Evolutionary conservation across 805 yeast species (phyloP).

Genomic region (Sungouiella blattae): DNA sequence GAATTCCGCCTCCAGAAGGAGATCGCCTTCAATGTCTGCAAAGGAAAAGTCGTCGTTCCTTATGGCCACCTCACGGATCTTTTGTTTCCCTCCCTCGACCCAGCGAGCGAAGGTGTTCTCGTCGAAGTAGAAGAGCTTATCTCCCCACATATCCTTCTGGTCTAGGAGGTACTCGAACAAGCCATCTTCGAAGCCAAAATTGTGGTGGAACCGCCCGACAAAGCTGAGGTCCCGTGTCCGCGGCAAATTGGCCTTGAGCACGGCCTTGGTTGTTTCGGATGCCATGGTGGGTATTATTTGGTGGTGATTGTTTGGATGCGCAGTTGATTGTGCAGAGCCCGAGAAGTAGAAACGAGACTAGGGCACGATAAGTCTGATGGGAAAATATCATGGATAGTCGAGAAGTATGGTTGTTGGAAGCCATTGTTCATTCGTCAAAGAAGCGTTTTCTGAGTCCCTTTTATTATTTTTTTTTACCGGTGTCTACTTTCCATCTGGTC

Average conservation of each 20-base stretch:
- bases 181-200: conserved; percentile 48
- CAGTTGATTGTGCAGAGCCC: too few relatives aligned
- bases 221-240: conserved; percentile 16
- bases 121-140: conserved; percentile 41
- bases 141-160: conserved; percentile 50
- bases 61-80: conserved; percentile 9
- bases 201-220: conserved; percentile 28
- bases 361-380: too few relatives aligned
- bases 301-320: too few relatives aligned
- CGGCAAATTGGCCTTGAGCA: conserved; percentile 12
- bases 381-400: too few relatives aligned
- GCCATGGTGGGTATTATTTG: conserved; percentile 2
- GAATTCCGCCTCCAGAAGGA: conserved; percentile 17
- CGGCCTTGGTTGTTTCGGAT: conserved; percentile 10
- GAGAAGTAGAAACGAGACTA: too few relatives aligned
- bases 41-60: conserved; percentile 10
- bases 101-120: conserved; percentile 22
- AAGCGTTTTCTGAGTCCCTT: too few relatives aligned
- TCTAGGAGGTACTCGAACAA: conserved; percentile 40
- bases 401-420: too few relatives aligned
- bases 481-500: too few relatives aligned
- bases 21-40: conserved; percentile 2
- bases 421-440: too few relatives aligned
- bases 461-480: too few relatives aligned
- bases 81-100: conserved; percentile 12